A percentile compares a stretch with the other conserved stretches of the same genome.
phyloP scores from a whole-genome alignment of 768 basidiomycete species.

The Kwoniella newhampshirensis region DNA sequence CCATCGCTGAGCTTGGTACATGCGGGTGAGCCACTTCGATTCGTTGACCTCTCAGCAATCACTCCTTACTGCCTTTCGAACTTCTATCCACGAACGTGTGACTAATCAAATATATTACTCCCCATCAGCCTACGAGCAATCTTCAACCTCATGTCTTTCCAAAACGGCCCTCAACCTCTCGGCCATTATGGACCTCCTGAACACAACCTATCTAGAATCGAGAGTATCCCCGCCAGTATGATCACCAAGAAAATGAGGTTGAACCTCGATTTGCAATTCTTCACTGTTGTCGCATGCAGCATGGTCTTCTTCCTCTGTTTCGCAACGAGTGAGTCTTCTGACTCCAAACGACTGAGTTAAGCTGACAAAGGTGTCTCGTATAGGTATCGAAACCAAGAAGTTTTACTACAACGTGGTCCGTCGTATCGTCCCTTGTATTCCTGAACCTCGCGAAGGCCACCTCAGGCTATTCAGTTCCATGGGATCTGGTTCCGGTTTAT shows the following conservation, averaged over 20 bases:
- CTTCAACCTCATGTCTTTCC: slow-evolving; percentile 49
- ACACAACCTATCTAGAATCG: slow-evolving; percentile 34
- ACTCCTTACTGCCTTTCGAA: background rate
- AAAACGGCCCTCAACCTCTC: slow-evolving; percentile 42
- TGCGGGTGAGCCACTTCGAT: slow-evolving; percentile 32
- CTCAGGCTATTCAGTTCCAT: no score
- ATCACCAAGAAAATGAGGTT: slow-evolving; percentile 14
- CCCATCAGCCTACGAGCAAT: slow-evolving; percentile 42
- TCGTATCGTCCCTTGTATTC: slow-evolving; percentile 35
- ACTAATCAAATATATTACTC: no score
- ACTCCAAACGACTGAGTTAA: no score
- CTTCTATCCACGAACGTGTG: no score
- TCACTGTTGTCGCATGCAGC: slow-evolving; percentile 46
- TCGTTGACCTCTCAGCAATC: background rate
- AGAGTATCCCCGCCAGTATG: slow-evolving; percentile 18
- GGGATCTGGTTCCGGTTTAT: slow-evolving; percentile 6
- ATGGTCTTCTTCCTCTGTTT: slow-evolving; percentile 51
- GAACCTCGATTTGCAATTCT: slow-evolving; percentile 38
- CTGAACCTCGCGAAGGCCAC: slow-evolving; percentile 11
- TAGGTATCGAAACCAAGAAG: slow-evolving; percentile 43
- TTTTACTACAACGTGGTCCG: slow-evolving; percentile 37
- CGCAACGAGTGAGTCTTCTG: slow-evolving; percentile 46
- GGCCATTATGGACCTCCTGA: slow-evolving; percentile 32
- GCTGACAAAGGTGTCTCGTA: no score
- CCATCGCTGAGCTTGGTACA: slow-evolving; percentile 43